A percentile compares a stretch with the other conserved stretches of the same genome.
Evolutionary conservation across 345 rosid genomes (phyloP).

Genomic region (Erucastrum elatum): DNA sequence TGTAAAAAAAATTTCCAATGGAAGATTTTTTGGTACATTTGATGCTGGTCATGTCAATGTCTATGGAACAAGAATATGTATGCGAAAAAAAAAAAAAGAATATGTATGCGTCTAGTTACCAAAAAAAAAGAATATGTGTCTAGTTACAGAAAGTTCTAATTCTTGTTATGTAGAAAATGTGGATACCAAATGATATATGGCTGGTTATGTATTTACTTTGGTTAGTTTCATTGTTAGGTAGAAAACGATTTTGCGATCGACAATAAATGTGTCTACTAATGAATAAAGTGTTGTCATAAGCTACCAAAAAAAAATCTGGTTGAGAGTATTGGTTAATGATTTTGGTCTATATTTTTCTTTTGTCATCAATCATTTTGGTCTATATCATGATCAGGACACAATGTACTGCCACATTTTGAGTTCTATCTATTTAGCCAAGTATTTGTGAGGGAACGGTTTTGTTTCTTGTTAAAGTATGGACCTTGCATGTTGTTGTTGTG

Average conservation of each 20-base stretch:
- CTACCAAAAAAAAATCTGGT: neutral
- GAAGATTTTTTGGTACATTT: neutral
- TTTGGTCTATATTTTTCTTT: neutral
- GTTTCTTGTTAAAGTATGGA: neutral
- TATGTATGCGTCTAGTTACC: too few relatives aligned
- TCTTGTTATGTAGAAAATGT: neutral
- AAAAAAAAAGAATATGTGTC: neutral
- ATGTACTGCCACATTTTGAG: neutral
- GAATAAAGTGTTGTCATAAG: neutral
- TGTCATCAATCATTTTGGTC: neutral
- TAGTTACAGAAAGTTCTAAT: neutral
- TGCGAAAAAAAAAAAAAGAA: too few relatives aligned
- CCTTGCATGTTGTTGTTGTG: conserved; percentile 13
- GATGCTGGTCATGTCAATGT: neutral
- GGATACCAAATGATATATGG: neutral
- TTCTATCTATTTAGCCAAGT: conserved; percentile 7
- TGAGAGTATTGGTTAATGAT: neutral
- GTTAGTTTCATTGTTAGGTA: neutral
- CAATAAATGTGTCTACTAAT: neutral
- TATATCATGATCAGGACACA: neutral
- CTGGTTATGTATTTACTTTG: neutral
- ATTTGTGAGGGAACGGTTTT: conserved; percentile 47
- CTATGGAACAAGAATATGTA: too few relatives aligned
- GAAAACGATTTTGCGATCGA: too few relatives aligned
- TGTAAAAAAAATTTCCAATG: neutral